phyloP scores from a whole-genome alignment of 148 eudicot genomes.

The Silene conica region DNA sequence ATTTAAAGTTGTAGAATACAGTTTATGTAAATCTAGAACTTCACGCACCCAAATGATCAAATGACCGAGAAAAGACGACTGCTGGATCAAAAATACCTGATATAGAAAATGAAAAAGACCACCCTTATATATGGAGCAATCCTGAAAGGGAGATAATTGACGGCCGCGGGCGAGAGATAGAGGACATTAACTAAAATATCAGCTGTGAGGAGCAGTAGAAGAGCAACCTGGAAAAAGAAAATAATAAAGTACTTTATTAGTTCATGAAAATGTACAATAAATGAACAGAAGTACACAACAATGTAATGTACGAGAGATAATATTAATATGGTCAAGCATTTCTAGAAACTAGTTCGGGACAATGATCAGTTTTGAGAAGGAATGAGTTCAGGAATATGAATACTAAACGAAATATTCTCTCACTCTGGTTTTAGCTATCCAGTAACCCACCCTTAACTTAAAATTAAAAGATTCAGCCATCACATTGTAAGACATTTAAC shows the following conservation, averaged over 20 bases:
- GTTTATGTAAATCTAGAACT: neutral
- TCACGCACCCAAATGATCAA: constrained; percentile 1
- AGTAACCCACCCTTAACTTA: neutral
- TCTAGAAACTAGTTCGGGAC: neutral
- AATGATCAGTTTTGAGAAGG: neutral
- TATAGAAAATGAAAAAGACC: constrained; percentile 61
- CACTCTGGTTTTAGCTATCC: neutral
- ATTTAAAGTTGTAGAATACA: neutral
- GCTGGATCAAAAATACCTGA: constrained; percentile 44
- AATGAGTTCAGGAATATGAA: neutral
- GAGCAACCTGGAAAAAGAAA: constrained; percentile 48
- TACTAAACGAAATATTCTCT: neutral
- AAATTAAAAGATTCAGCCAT: neutral
- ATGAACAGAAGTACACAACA: neutral
- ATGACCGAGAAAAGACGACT: neutral
- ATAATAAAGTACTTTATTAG: neutral
- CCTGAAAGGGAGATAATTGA: constrained; percentile 70
- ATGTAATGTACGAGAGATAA: neutral
- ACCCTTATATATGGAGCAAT: constrained; percentile 88
- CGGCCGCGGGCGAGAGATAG: constrained; percentile 56
- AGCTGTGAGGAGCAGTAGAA: constrained; percentile 51
- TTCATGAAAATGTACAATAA: neutral
- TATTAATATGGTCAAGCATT: neutral
- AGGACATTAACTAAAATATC: constrained; percentile 52
- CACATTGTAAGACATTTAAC: neutral